phyloP scores from a whole-genome alignment of 768 basidiomycete species.

The Zangia roseola region DNA sequence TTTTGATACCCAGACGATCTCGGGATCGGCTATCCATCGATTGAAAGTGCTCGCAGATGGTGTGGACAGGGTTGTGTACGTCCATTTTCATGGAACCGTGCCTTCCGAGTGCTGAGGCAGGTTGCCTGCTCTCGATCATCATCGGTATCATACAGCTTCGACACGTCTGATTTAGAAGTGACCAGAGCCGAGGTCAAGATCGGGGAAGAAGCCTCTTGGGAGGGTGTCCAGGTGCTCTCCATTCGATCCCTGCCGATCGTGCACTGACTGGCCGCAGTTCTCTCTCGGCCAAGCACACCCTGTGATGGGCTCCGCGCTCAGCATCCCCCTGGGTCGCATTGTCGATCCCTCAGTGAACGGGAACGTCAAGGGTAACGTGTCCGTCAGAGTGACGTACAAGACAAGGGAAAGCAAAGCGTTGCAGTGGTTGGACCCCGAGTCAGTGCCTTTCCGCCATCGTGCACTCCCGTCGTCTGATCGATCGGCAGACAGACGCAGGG shows the following conservation, averaged over 20 bases:
- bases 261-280: conserved; percentile 38
- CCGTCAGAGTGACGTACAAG: conserved; percentile 59
- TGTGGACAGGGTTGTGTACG: conserved; percentile 59
- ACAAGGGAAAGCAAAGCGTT: conserved; percentile 79
- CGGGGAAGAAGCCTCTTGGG: conserved; percentile 42
- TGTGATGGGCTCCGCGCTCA: conserved; percentile 76
- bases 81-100: background rate
- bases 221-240: conserved; percentile 40
- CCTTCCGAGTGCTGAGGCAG: no score
- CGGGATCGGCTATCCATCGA: conserved; percentile 64
- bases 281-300: conserved; percentile 53
- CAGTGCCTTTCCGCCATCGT: conserved; percentile 15
- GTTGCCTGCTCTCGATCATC: background rate
- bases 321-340: conserved; percentile 48
- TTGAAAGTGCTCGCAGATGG: conserved; percentile 49
- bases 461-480: background rate
- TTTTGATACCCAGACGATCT: conserved; percentile 58
- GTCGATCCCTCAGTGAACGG: conserved; percentile 29
- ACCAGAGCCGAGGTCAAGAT: conserved; percentile 42
- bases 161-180: conserved; percentile 71
- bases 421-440: conserved; percentile 86
- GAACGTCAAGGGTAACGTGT: conserved; percentile 29
- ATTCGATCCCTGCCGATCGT: no score
- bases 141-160: conserved; percentile 48
- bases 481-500: conserved; percentile 76